Conservation (phyloP, 106 monocot species). For the Triglochin maritima region DNA sequence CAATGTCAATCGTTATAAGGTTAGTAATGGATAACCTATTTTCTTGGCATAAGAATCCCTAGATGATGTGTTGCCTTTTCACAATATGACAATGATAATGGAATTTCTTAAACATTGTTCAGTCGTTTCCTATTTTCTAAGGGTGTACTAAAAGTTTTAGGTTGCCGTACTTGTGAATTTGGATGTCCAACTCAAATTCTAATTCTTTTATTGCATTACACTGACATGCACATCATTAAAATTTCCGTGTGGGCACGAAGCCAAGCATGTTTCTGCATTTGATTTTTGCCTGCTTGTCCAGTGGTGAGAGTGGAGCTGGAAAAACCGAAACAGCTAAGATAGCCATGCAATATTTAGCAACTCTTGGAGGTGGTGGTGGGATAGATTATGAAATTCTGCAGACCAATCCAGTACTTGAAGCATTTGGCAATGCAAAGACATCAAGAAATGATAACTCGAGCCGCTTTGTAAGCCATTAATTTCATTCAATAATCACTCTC, state of each 20-base stretch:
- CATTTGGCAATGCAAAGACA: slow-evolving; percentile 98
- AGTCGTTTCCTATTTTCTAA: no score
- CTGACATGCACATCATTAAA: no score
- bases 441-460: slow-evolving; percentile 94
- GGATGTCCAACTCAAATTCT: no score
- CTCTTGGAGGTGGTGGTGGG: slow-evolving; percentile 93
- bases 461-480: slow-evolving; percentile 74
- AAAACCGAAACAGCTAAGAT: slow-evolving; percentile 99
- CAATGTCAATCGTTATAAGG: slow-evolving; percentile 99
- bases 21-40: slow-evolving; percentile 14
- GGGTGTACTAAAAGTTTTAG: no score
- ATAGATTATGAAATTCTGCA: slow-evolving; percentile 96
- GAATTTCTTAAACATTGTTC: no score
- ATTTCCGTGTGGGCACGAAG: no score
- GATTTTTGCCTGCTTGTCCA: slow-evolving; percentile 14
- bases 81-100: no score
- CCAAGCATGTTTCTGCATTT: no score
- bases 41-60: neutral
- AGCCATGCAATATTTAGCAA: slow-evolving; percentile 98
- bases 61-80: no score
- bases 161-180: no score
- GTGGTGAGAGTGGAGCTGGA: slow-evolving; percentile 99
- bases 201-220: no score
- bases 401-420: slow-evolving; percentile 96
- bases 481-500: neutral